Conservation (phyloP, 352 stramenopile genomes). For the Phytophthora ohioensis region DNA sequence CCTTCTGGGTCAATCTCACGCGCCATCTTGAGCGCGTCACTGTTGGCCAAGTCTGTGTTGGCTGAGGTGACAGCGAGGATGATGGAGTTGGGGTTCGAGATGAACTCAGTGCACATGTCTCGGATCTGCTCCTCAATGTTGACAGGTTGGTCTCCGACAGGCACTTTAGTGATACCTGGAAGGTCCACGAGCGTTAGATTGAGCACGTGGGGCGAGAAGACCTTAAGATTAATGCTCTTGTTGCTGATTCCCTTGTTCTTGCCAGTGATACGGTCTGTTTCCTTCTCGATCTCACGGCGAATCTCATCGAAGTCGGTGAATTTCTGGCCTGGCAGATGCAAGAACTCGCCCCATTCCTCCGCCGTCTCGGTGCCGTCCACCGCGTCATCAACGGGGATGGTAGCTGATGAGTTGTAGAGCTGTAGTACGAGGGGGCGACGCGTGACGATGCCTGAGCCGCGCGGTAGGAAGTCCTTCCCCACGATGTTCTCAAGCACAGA, state of each 20-base stretch:
- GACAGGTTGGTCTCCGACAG: conserved; percentile 98
- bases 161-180: conserved; percentile 98
- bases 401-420: conserved; percentile 93
- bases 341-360: conserved; percentile 98
- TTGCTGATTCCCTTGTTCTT: conserved; percentile 99
- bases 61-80: conserved; percentile 98
- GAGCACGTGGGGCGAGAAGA: conserved; percentile 98
- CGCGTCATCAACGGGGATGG: conserved; percentile 26
- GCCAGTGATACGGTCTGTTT: conserved; percentile 96
- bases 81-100: conserved; percentile 99
- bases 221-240: conserved; percentile 99
- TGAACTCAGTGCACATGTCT: conserved; percentile 99
- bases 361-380: conserved; percentile 41
- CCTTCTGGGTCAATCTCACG: conserved; percentile 93
- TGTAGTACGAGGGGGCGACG: conserved; percentile 98
- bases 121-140: conserved; percentile 99
- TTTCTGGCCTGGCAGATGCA: conserved; percentile 95
- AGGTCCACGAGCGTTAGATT: conserved; percentile 99
- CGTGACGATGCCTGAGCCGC: conserved; percentile 98
- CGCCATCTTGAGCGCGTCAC: conserved; percentile 98
- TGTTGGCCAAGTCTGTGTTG: conserved; percentile 99
- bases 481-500: conserved; percentile 97
- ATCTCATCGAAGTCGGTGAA: conserved; percentile 98
- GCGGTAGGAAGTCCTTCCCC: conserved; percentile 95
- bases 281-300: conserved; percentile 97